A percentile compares a stretch with the other conserved stretches of the same genome.
Evolutionary conservation across 768 basidiomycete genomes (phyloP).

Genomic region (Leccinum boreale): DNA sequence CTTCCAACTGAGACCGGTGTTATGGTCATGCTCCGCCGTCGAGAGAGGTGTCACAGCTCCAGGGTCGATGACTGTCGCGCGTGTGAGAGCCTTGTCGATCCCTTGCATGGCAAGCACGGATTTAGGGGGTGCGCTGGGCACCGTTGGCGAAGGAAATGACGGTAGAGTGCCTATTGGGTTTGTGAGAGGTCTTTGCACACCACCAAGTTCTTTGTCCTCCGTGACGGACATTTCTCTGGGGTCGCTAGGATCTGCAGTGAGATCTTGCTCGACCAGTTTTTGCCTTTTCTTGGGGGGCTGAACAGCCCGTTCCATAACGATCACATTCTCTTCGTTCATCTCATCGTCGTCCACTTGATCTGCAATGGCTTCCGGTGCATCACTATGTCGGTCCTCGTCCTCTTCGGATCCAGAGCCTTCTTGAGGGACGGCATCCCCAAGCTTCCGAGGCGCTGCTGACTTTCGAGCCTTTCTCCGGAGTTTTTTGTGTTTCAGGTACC

Average conservation of each 20-base stretch:
- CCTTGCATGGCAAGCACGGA: slow-evolving; percentile 73
- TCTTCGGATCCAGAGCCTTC: slow-evolving; percentile 19
- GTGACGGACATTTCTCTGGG: neutral
- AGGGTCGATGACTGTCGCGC: slow-evolving; percentile 68
- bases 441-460: slow-evolving; percentile 24
- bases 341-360: slow-evolving; percentile 18
- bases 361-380: slow-evolving; percentile 10
- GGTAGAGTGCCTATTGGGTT: slow-evolving; percentile 45
- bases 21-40: slow-evolving; percentile 33
- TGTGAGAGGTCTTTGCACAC: slow-evolving; percentile 5
- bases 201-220: neutral
- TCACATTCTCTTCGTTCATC: slow-evolving; percentile 6
- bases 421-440: slow-evolving; percentile 14
- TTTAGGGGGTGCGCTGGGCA: slow-evolving; percentile 69
- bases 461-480: slow-evolving; percentile 56
- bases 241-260: slow-evolving; percentile 15
- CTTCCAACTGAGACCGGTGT: slow-evolving; percentile 52
- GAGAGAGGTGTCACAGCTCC: slow-evolving; percentile 44
- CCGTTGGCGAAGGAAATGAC: slow-evolving; percentile 63
- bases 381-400: slow-evolving; percentile 20
- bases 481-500: slow-evolving; percentile 73
- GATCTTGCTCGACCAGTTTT: slow-evolving; percentile 30
- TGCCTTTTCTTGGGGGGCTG: slow-evolving; percentile 44
- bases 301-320: slow-evolving; percentile 7
- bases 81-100: slow-evolving; percentile 67